Conservation (phyloP, 2,329 filamentous ascomycete genomes). For the Colletotrichum kahawae region DNA sequence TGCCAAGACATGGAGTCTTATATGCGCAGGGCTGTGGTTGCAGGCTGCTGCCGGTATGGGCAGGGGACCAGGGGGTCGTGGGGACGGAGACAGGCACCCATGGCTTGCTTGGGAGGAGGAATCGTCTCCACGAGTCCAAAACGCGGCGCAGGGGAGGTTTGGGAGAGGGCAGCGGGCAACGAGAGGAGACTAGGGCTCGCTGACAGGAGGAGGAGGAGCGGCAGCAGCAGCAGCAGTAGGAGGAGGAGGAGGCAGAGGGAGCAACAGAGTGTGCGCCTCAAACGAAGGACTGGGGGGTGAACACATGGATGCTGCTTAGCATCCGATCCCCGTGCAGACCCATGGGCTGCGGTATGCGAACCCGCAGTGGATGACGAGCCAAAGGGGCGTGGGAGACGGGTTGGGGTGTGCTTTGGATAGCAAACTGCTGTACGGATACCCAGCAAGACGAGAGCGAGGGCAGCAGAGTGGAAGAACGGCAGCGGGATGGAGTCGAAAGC, state of each 20-base stretch:
- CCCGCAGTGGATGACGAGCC: background rate
- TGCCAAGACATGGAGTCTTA: conserved; percentile 45
- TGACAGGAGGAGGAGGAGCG: conserved; percentile 27
- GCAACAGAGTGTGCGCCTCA: conserved; percentile 4
- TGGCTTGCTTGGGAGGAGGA: conserved; percentile 21
- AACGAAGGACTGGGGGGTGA: background rate
- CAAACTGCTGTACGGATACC: background rate
- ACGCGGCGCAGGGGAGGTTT: conserved; percentile 38
- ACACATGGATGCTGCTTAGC: conserved; percentile 3
- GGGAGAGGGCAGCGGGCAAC: conserved; percentile 25
- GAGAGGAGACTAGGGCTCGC: conserved; percentile 25
- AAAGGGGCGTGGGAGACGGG: background rate
- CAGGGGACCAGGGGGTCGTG: conserved; percentile 21
- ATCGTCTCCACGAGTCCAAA: conserved; percentile 45
- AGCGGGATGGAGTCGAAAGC: background rate
- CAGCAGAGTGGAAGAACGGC: background rate
- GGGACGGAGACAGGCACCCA: conserved; percentile 25
- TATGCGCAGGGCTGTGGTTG: conserved; percentile 36
- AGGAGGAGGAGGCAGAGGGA: background rate
- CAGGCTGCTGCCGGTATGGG: conserved; percentile 16
- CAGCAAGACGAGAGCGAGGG: background rate
- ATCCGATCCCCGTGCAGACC: conserved; percentile 11
- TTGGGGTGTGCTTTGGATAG: background rate
- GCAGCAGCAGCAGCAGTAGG: background rate
- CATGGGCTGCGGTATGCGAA: background rate